These are phyloP conservation scores for Chaetomiaceae sp. DNA, from an alignment of 2,329 filamentous ascomycete genomes.

Conservation along the genomic window DNA sequence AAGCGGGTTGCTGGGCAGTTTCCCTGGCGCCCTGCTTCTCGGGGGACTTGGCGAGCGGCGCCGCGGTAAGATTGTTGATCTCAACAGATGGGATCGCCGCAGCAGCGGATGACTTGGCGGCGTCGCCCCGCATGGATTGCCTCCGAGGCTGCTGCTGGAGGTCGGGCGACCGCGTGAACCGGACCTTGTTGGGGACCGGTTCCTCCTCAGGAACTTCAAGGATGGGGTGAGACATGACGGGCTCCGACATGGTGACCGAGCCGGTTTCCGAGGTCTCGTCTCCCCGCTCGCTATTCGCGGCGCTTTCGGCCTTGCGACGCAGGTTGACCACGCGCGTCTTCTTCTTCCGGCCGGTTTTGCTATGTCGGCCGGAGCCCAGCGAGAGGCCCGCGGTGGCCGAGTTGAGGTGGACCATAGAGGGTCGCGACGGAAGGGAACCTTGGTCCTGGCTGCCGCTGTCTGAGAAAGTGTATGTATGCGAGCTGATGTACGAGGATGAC, in stretches of 20 bases:
- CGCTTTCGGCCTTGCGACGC: constrained; percentile 48
- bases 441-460: constrained; percentile 61
- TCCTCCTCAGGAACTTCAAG: constrained; percentile 54
- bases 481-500: constrained; percentile 56
- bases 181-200: constrained; percentile 35
- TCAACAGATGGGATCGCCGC: constrained; percentile 21
- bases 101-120: constrained; percentile 29
- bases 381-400: constrained; percentile 59
- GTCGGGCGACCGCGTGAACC: constrained; percentile 35
- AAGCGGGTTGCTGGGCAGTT: not conserved
- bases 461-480: constrained; percentile 67
- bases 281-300: constrained; percentile 31
- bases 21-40: constrained; percentile 3
- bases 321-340: constrained; percentile 82
- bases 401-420: constrained; percentile 58
- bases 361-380: constrained; percentile 54
- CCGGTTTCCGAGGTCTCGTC: constrained; percentile 48
- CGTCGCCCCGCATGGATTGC: constrained; percentile 32
- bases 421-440: constrained; percentile 62
- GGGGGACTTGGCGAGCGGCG: constrained; percentile 8
- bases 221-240: constrained; percentile 42
- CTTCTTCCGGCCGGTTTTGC: constrained; percentile 66
- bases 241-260: constrained; percentile 59
- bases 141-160: constrained; percentile 29
- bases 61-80: constrained; percentile 8